Evolutionary conservation across 169 alveolate genomes (phyloP).

Genomic region (Cryptosporidium canis): DNA sequence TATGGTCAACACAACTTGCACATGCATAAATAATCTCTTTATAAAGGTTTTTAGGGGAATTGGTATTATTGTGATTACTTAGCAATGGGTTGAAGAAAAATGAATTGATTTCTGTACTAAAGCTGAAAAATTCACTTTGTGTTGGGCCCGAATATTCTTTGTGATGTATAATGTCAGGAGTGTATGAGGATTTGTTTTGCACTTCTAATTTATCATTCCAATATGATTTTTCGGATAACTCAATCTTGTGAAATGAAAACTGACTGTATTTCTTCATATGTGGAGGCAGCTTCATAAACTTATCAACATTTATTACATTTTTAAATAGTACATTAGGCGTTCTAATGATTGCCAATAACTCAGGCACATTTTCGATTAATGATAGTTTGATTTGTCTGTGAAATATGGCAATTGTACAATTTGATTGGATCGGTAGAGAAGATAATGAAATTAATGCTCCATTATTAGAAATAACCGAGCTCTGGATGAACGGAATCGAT

Average conservation of each 20-base stretch:
- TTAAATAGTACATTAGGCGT: conserved; percentile 29
- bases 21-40: background rate
- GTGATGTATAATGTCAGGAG: background rate
- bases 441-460: conserved; percentile 36
- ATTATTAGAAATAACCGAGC: conserved; percentile 9
- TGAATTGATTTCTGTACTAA: background rate
- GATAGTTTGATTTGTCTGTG: background rate
- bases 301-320: conserved; percentile 21
- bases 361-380: background rate
- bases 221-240: conserved; percentile 43
- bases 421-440: background rate
- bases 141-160: background rate
- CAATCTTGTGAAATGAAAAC: conserved; percentile 32
- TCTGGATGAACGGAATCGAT: conserved; percentile 56
- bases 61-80: background rate
- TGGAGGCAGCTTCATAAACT: conserved; percentile 41
- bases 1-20: background rate
- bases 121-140: background rate
- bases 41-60: background rate
- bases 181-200: background rate
- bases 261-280: conserved; percentile 33
- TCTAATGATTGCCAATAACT: conserved; percentile 36
- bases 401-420: conserved; percentile 27
- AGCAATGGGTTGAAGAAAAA: conserved; percentile 21
- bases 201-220: conserved; percentile 43